Base-by-base conservation (phyloP, 495 filamentous ascomycete genomes). In the Bombardia bombarda region DNA sequence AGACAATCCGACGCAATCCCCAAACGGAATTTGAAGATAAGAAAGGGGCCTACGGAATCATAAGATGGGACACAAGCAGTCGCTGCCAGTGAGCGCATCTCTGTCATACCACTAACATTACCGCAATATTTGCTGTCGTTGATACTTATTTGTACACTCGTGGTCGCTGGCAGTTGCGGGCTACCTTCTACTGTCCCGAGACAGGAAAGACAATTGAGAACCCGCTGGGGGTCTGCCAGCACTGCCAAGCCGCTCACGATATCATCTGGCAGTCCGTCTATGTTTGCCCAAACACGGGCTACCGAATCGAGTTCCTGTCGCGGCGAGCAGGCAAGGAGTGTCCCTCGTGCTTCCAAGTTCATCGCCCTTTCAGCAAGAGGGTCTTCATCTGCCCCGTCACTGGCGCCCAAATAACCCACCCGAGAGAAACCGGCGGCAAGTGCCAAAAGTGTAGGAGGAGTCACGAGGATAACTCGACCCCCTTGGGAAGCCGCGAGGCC, bases 211-310 rank as follows among this genome's bases (percentile, higher is more conserved):
- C 50, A 12, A 23, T 58, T 13, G 46, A 44, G 14, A 40, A 45
- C 28, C 58, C 58, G 6, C 44, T 61, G 1, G 52, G 55, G 0
- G 36, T 47, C 31, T 61, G 58, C 49, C 17, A 43, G 22, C 52
- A 56, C 31, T 61, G 58, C 49, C 42, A 49, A 13, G 55, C 50
- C 13, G 48, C 47, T 24, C 58, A 61, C 45, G 58, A 61, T 45
- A 53, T 61, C 22, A 58, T 61, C 43, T 61, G 55, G 52, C 58
- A 61, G 46, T 49, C 51, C 7, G 58, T 61, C 23, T 54, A 56
- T 20, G 47, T 61, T 14, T 61, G 58, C 36, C 58, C 55, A 39
- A 61, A 61, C 46, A 61, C 58, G 12, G 58, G 58, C 18, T 61
- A 61, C 50, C 52, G 58, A 12, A 49, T 61, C n/a, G 48, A 51